Conservation (phyloP, 139 green algal species). For the Chlorokybus atmophyticus region DNA sequence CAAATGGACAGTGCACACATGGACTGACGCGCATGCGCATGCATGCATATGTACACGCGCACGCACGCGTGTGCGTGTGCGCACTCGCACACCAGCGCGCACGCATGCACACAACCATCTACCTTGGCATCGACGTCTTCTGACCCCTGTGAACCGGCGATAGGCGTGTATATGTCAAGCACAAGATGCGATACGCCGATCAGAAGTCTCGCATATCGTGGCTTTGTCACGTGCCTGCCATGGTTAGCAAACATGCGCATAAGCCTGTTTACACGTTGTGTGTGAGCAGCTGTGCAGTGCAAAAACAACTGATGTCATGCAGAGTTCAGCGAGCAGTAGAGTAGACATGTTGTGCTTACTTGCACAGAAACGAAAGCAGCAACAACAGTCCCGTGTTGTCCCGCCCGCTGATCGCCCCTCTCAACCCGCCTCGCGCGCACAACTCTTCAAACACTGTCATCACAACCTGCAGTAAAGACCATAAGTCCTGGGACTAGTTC, state of each 20-base stretch:
- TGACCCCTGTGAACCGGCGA: background rate
- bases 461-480: conserved; percentile 47
- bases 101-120: background rate
- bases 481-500: background rate
- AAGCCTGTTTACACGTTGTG: background rate
- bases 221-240: conserved; percentile 4
- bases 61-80: background rate
- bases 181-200: background rate
- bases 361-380: conserved; percentile 50
- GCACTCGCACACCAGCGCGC: background rate
- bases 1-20: background rate
- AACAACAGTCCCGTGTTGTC: conserved; percentile 39
- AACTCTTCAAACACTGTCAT: conserved; percentile 70
- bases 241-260: background rate
- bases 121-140: background rate
- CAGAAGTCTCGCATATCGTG: background rate
- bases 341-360: too few relatives aligned
- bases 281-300: background rate
- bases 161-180: conserved; percentile 2
- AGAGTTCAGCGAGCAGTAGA: background rate
- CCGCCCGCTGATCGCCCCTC: conserved; percentile 41
- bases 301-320: background rate
- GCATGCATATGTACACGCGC: background rate
- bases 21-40: background rate
- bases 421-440: conserved; percentile 42